These are phyloP conservation scores for Chaetomium strumarium DNA, from an alignment of 2,329 filamentous ascomycete genomes.

Conservation along the genomic window DNA sequence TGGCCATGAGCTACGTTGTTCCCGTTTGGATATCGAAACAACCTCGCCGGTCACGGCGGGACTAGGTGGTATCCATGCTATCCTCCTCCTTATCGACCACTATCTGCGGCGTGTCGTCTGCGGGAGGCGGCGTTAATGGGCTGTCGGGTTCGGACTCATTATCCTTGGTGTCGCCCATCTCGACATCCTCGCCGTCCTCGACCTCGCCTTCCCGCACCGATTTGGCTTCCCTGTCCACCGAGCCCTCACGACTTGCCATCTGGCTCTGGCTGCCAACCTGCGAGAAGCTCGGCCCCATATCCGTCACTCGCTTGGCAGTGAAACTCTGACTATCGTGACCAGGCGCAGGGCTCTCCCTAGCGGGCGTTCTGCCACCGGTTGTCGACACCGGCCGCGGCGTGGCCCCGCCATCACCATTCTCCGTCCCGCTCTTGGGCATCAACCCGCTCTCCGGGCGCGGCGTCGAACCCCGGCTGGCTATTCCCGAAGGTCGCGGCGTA, in stretches of 20 bases:
- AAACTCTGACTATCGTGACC: conserved; percentile 25
- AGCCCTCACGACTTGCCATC: conserved; percentile 34
- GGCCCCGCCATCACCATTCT: conserved; percentile 23
- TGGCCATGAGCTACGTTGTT: neutral
- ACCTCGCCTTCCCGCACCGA: conserved; percentile 14
- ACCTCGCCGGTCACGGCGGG: neutral
- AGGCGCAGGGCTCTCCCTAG: conserved; percentile 30
- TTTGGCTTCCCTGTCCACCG: conserved; percentile 30
- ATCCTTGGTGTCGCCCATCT: conserved; percentile 46
- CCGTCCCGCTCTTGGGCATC: conserved; percentile 18
- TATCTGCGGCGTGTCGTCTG: conserved; percentile 43
- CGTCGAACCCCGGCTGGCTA: conserved; percentile 46
- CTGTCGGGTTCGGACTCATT: conserved; percentile 47
- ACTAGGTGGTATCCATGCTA: conserved; percentile 59
- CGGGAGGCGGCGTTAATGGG: conserved; percentile 31
- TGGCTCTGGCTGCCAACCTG: conserved; percentile 33
- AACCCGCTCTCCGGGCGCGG: conserved; percentile 41
- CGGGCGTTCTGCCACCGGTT: conserved; percentile 27
- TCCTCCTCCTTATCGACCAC: conserved; percentile 48
- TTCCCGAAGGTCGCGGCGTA: conserved; percentile 43
- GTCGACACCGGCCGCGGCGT: conserved; percentile 26
- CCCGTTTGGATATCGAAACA: neutral
- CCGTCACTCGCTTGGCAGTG: conserved; percentile 31
- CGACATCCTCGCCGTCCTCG: conserved; percentile 24
- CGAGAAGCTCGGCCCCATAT: conserved; percentile 31